Evolutionary conservation across 352 stramenopile genomes (phyloP).

Genomic region (Globisporangium middletonii): DNA sequence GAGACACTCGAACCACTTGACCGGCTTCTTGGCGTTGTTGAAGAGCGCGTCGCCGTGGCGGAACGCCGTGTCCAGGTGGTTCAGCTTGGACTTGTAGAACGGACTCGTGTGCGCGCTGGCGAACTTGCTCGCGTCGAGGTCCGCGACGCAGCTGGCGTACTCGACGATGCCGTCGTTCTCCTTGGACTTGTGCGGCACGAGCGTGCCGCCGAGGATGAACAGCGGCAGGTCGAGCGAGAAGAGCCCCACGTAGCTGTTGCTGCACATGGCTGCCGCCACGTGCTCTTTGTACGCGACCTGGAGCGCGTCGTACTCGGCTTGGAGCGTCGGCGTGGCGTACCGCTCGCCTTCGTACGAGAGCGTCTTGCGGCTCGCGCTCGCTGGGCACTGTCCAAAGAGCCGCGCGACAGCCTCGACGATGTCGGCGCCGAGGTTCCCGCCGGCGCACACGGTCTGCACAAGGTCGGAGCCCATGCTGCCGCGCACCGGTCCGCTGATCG

Average conservation of each 20-base stretch:
- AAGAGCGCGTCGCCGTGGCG: conserved; percentile 52
- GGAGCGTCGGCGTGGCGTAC: conserved; percentile 14
- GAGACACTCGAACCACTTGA: conserved; percentile 75
- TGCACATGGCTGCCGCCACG: conserved; percentile 39
- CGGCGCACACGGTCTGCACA: conserved; percentile 25
- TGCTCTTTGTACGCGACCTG: conserved; percentile 24
- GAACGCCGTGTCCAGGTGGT: conserved; percentile 59
- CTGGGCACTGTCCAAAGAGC: conserved; percentile 29
- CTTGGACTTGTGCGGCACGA: conserved; percentile 15
- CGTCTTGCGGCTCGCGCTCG: conserved; percentile 18
- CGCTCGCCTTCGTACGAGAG: conserved; percentile 31
- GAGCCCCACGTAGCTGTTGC: conserved; percentile 28
- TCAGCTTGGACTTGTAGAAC: conserved; percentile 59
- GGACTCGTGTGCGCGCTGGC: conserved; percentile 26
- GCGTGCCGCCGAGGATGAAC: conserved; percentile 15
- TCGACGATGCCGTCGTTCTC: conserved; percentile 32
- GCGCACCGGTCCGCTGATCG: conserved; percentile 31
- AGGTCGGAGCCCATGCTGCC: conserved; percentile 51
- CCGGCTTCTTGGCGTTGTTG: conserved; percentile 36
- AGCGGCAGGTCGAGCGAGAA: conserved; percentile 26
- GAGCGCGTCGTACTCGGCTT: conserved; percentile 24
- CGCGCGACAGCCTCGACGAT: conserved; percentile 27
- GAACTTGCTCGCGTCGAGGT: conserved; percentile 27
- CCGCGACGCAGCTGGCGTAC: conserved; percentile 45
- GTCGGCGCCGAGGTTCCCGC: conserved; percentile 12